Percentiles rank a stretch among this genome's conserved stretches.
Conservation (phyloP, 768 basidiomycete genomes). For the Mycena amicta region DNA sequence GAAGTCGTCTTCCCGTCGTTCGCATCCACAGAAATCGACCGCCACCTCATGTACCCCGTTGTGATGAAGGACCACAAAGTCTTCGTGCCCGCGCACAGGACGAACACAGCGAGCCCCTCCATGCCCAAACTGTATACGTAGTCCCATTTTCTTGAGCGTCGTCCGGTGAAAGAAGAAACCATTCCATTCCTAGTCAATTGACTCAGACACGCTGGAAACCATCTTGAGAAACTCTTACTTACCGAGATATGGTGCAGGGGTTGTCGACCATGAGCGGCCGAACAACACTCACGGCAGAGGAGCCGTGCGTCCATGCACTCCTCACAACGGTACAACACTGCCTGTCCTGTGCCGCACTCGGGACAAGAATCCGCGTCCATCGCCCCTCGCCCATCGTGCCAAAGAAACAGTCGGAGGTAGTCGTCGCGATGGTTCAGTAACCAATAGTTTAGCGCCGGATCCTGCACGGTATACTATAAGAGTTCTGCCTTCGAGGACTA, state of each 20-base stretch:
- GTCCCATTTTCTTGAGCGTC: constrained; percentile 24
- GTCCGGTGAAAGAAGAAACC: constrained; percentile 17
- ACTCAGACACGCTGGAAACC: neutral
- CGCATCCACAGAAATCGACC: constrained; percentile 36
- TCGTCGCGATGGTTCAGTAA: neutral
- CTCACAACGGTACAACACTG: neutral
- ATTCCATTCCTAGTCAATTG: constrained; percentile 22
- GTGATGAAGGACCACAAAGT: constrained; percentile 31
- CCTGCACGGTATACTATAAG: no score
- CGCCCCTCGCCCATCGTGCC: neutral
- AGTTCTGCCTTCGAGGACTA: no score
- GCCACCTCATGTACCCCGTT: constrained; percentile 32
- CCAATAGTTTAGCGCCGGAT: neutral
- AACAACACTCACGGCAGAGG: neutral
- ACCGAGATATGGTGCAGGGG: neutral
- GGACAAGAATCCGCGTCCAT: neutral
- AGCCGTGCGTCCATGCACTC: neutral
- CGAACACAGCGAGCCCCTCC: constrained; percentile 17
- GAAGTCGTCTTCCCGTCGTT: neutral
- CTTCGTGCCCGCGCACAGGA: constrained; percentile 10
- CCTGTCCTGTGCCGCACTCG: neutral
- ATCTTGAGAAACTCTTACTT: no score
- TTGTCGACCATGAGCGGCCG: neutral
- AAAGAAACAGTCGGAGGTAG: neutral
- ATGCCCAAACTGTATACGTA: constrained; percentile 29